Percentiles rank a stretch among this genome's conserved stretches.
phyloP scores from a whole-genome alignment of 2,329 filamentous ascomycete species.

The Alternaria panax region DNA sequence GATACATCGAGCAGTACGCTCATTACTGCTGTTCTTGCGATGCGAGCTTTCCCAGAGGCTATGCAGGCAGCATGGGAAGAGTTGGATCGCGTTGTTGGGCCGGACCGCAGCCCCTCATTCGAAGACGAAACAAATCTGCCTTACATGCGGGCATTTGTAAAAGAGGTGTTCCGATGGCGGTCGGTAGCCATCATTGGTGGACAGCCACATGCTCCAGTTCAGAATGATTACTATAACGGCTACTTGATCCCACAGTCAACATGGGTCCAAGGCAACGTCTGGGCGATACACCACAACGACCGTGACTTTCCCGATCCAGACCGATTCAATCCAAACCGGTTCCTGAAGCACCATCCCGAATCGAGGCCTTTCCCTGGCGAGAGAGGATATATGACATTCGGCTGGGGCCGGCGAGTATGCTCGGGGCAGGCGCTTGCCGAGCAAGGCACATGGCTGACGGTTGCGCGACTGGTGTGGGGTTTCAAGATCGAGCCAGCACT shows the following conservation, averaged over 20 bases:
- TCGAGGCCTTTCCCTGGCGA: constrained; percentile 47
- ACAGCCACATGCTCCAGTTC: constrained; percentile 45
- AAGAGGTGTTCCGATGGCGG: constrained; percentile 47
- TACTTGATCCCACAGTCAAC: constrained; percentile 51
- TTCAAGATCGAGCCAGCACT: constrained; percentile 59
- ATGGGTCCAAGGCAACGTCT: constrained; percentile 51
- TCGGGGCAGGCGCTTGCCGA: constrained; percentile 67
- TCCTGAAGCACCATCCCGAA: constrained; percentile 39
- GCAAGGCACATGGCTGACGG: constrained; percentile 66
- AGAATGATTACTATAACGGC: constrained; percentile 49
- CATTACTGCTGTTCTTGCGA: constrained; percentile 44
- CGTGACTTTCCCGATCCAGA: constrained; percentile 49
- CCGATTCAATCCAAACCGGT: constrained; percentile 46
- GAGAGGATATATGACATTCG: constrained; percentile 64
- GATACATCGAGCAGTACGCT: constrained; percentile 47
- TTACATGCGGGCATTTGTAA: constrained; percentile 51
- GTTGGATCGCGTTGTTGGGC: constrained; percentile 43
- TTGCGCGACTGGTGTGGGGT: constrained; percentile 65
- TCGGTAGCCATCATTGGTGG: constrained; percentile 47
- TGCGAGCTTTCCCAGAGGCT: constrained; percentile 45
- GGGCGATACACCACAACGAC: constrained; percentile 53
- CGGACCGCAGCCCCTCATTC: constrained; percentile 42
- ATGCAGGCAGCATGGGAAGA: constrained; percentile 43
- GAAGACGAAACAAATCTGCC: constrained; percentile 44
- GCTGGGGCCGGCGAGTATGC: constrained; percentile 65